A percentile compares a stretch with the other conserved stretches of the same genome.
Evolutionary conservation across 805 yeast genomes (phyloP).

Genomic region (Debaryomyces prosopidis): DNA sequence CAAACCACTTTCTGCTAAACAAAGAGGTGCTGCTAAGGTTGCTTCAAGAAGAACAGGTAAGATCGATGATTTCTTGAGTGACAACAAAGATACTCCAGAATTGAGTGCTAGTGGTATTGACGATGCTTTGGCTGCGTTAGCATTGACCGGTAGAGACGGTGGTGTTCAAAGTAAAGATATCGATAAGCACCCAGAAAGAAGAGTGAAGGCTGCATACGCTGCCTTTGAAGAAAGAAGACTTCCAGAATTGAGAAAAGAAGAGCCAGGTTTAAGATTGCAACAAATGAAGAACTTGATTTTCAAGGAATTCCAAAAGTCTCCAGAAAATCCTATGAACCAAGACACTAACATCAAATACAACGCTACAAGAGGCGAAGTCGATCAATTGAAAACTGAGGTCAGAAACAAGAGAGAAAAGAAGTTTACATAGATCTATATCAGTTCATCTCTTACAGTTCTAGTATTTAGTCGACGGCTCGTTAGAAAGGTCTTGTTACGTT

Average conservation of each 20-base stretch:
- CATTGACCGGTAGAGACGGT: slow-evolving; percentile 57
- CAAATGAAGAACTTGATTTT: slow-evolving; percentile 72
- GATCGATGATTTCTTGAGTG: slow-evolving; percentile 66
- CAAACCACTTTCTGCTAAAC: slow-evolving; percentile 52
- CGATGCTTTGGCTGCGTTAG: slow-evolving; percentile 74
- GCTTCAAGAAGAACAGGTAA: slow-evolving; percentile 61
- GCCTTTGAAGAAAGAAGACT: slow-evolving; percentile 71
- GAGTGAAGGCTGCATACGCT: slow-evolving; percentile 77
- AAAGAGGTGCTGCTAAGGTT: slow-evolving; percentile 68
- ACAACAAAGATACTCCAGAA: slow-evolving; percentile 48
- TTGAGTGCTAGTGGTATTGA: slow-evolving; percentile 76
- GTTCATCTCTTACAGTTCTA: no score
- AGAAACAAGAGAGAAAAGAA: slow-evolving; percentile 49
- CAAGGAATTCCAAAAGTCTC: slow-evolving; percentile 80
- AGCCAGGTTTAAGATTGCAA: slow-evolving; percentile 77
- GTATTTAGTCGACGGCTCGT: no score
- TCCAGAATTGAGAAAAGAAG: slow-evolving; percentile 72
- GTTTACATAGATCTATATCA: slow-evolving; percentile 16
- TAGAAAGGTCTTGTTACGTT: no score
- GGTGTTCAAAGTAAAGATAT: slow-evolving; percentile 62
- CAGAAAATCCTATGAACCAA: slow-evolving; percentile 84
- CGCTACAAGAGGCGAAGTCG: slow-evolving; percentile 56
- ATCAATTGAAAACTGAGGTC: slow-evolving; percentile 47
- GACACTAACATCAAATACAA: slow-evolving; percentile 62
- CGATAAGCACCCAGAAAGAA: slow-evolving; percentile 86